Percentiles rank a stretch among this genome's conserved stretches.
Conservation (phyloP, 768 basidiomycete species). For the Mycena albidolilacea region DNA sequence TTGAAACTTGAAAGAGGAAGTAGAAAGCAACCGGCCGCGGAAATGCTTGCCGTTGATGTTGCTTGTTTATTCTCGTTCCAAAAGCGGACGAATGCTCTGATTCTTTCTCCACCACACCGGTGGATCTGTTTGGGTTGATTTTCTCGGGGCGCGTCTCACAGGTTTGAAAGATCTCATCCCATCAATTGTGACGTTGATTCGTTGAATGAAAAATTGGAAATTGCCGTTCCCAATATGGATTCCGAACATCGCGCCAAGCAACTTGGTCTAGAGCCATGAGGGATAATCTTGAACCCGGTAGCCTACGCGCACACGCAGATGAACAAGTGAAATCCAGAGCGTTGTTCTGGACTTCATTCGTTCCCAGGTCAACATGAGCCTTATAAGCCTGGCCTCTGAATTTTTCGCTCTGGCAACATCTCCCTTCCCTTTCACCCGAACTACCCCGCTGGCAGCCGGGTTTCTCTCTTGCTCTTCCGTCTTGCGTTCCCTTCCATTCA, state of each 20-base stretch:
- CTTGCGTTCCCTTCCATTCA: constrained; percentile 9
- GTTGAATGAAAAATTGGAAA: no score
- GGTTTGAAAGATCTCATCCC: neutral
- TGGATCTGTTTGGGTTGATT: neutral
- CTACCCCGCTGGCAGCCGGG: constrained; percentile 33
- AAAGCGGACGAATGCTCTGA: neutral
- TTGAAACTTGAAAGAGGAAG: no score
- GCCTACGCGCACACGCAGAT: neutral
- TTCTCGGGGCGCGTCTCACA: no score
- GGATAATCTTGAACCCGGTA: constrained; percentile 8
- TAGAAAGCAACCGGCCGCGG: no score
- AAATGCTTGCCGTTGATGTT: no score
- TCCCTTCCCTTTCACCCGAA: constrained; percentile 12
- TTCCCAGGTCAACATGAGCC: constrained; percentile 19
- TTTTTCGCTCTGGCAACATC: neutral
- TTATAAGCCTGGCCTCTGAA: constrained; percentile 3
- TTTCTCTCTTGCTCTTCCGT: constrained; percentile 3
- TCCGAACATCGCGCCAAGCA: constrained; percentile 12
- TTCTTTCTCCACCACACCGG: neutral
- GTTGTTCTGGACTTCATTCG: constrained; percentile 8
- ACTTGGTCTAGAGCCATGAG: neutral
- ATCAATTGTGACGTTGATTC: neutral
- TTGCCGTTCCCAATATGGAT: neutral
- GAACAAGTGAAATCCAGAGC: constrained; percentile 21
- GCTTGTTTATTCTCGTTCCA: constrained; percentile 9